Base-by-base conservation (phyloP, 1,139 yeast genomes). In the Magnusiomyces paraingens region DNA sequence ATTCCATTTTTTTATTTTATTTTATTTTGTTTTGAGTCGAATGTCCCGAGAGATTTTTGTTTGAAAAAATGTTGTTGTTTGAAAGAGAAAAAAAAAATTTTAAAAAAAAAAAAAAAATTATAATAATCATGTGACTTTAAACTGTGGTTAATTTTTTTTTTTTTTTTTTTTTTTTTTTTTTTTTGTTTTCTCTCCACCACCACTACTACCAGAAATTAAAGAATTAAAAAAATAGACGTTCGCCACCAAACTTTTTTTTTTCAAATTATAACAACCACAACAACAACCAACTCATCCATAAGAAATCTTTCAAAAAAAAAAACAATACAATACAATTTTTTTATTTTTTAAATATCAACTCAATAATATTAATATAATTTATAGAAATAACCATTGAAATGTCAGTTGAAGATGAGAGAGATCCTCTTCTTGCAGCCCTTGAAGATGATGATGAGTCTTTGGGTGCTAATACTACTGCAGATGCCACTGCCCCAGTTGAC, bases 1-100 rank as follows among this genome's bases (percentile, higher is more conserved):
- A 86, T 72, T 90, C 96, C 97, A 90, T 89, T 29, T 10, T 50
- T 10, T 8, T 40, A 3, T 10, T 10, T 10, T 12, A 11, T 40
- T 40, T 17, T 10, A 18, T 17, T 10, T 15, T 3, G 21, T 40
- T 21, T 17, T 11, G 21, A 12, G n/a, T n/a, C n/a, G n/a, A n/a
- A n/a, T n/a, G n/a, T n/a, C n/a, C n/a, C n/a, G n/a, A n/a, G n/a
- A n/a, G n/a, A n/a, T n/a, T n/a, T n/a, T n/a, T n/a, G n/a, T n/a
- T n/a, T n/a, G n/a, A n/a, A 10, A 38, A 3, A 35, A 11, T 5
- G 18, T 12, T 40, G 43, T 17, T 40, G 43, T 10, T 40, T 40
- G 43, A 12, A n/a, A 6, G 21, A 40, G 21, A 40, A 40, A n/a
- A n/a, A 40, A 10, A 40, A 40, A 15, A 40, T n/a, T n/a, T n/a